Conservation (phyloP, 495 filamentous ascomycete genomes). For the Zalerion maritima region DNA sequence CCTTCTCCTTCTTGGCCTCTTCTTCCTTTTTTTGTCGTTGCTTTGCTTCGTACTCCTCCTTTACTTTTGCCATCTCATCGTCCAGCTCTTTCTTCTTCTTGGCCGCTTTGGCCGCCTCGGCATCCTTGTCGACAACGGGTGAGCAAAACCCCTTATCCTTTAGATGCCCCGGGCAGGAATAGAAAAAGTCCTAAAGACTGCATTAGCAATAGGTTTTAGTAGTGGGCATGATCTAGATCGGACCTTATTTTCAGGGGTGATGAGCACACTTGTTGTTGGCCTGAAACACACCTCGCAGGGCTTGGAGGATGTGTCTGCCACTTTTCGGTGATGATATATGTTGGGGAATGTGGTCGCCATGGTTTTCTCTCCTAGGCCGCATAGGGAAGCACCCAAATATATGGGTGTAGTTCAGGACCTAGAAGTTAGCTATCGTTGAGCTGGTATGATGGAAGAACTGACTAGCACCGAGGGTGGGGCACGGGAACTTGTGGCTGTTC, state of each 20-base stretch:
- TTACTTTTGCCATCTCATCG: slow-evolving; percentile 56
- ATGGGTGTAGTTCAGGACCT: too few species aligned
- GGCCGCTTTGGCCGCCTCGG: slow-evolving; percentile 48
- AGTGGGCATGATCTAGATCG: neutral
- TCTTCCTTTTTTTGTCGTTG: slow-evolving; percentile 49
- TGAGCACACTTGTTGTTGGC: slow-evolving; percentile 69
- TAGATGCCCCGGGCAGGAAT: slow-evolving; percentile 71
- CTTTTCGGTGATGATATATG: slow-evolving; percentile 71
- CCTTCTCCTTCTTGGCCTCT: slow-evolving; percentile 36
- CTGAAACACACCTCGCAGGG: slow-evolving; percentile 87
- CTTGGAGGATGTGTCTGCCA: slow-evolving; percentile 70
- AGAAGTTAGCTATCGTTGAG: too few species aligned
- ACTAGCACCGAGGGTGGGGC: too few species aligned
- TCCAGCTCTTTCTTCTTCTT: slow-evolving; percentile 56
- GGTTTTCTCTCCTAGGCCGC: too few species aligned
- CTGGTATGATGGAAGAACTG: too few species aligned
- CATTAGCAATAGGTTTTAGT: slow-evolving; percentile 2
- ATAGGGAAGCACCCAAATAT: too few species aligned
- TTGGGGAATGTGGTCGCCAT: slow-evolving; percentile 75
- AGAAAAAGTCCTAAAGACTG: slow-evolving; percentile 71
- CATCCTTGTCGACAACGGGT: slow-evolving; percentile 64
- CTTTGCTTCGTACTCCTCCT: slow-evolving; percentile 67
- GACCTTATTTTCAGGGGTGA: slow-evolving; percentile 84
- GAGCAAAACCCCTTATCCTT: slow-evolving; percentile 72
- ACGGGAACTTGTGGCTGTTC: too few species aligned